Evolutionary conservation across 768 basidiomycete genomes (phyloP).

Genomic region (Botryobasidium botryosum): DNA sequence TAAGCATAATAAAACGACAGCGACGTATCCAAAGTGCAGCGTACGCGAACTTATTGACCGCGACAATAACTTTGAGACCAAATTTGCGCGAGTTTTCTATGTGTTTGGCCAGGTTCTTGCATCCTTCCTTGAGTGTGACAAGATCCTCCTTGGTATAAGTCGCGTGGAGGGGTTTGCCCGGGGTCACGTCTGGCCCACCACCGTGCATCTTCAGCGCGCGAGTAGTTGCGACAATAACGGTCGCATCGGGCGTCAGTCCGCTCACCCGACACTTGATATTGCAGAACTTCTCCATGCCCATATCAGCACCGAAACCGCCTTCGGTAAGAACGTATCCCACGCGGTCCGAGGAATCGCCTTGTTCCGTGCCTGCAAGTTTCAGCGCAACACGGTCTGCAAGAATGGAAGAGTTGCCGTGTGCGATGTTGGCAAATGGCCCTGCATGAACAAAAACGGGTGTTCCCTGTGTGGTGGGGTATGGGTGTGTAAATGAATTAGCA

Average conservation of each 20-base stretch:
- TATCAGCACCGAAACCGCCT: conserved; percentile 97
- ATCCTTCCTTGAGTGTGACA: conserved; percentile 75
- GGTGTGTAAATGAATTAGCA: neutral
- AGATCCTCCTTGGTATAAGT: conserved; percentile 92
- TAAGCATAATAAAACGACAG: too few relatives aligned
- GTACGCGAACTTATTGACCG: conserved; percentile 87
- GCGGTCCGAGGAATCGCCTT: conserved; percentile 64
- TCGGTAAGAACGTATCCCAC: conserved; percentile 95
- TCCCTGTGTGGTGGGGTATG: conserved; percentile 37
- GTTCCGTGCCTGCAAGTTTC: conserved; percentile 90
- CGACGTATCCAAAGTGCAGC: too few relatives aligned
- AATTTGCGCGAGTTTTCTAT: conserved; percentile 93
- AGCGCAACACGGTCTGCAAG: conserved; percentile 93
- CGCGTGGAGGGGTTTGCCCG: conserved; percentile 83
- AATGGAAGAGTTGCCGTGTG: conserved; percentile 96
- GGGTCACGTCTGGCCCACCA: conserved; percentile 90
- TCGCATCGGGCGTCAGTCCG: conserved; percentile 84
- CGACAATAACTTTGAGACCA: conserved; percentile 90
- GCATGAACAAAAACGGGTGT: conserved; percentile 99
- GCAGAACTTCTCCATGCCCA: conserved; percentile 99
- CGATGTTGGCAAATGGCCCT: conserved; percentile 98
- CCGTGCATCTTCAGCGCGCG: conserved; percentile 99
- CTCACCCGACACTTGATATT: conserved; percentile 97
- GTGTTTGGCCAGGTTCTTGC: conserved; percentile 83
- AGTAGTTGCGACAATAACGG: conserved; percentile 91